These are phyloP conservation scores for Theobroma grandiflorum DNA, from an alignment of 441 rosid species.

Conservation along the genomic window DNA sequence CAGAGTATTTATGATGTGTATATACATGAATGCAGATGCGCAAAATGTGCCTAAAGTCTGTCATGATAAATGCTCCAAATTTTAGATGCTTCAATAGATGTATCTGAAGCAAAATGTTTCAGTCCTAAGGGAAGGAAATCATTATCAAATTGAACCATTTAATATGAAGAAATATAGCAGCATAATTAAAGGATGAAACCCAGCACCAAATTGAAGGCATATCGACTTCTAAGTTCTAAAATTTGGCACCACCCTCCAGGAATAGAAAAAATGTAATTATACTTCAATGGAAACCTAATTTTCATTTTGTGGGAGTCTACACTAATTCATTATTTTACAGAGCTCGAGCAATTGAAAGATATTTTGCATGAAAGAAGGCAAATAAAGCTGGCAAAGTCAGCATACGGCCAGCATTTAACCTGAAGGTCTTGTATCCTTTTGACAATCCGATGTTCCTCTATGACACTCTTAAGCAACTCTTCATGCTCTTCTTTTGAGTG, in stretches of 20 bases:
- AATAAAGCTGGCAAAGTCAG: conserved; percentile 4
- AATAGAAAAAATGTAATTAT: not conserved
- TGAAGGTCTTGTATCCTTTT: conserved; percentile 88
- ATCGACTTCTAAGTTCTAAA: not conserved
- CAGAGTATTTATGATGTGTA: not conserved
- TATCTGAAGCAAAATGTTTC: not conserved
- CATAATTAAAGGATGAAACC: not conserved
- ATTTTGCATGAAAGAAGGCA: not conserved
- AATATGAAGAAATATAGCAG: not conserved
- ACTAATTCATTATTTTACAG: not conserved
- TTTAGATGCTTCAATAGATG: not conserved
- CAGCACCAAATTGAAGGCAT: conserved; percentile 4
- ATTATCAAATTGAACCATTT: not conserved
- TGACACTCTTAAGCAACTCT: conserved; percentile 68
- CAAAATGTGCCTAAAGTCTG: not conserved
- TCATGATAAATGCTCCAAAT: not conserved
- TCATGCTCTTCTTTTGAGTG: conserved; percentile 92
- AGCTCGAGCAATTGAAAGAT: not conserved
- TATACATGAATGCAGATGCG: not conserved
- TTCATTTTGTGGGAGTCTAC: not conserved
- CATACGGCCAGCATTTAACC: conserved; percentile 52
- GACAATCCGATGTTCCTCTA: conserved; percentile 72
- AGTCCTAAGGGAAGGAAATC: not conserved
- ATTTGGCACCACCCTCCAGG: not conserved
- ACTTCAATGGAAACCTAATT: conserved; percentile 11